Evolutionary conservation across 2,329 filamentous ascomycete genomes (phyloP).

Genomic region (Claviceps arundinis): DNA sequence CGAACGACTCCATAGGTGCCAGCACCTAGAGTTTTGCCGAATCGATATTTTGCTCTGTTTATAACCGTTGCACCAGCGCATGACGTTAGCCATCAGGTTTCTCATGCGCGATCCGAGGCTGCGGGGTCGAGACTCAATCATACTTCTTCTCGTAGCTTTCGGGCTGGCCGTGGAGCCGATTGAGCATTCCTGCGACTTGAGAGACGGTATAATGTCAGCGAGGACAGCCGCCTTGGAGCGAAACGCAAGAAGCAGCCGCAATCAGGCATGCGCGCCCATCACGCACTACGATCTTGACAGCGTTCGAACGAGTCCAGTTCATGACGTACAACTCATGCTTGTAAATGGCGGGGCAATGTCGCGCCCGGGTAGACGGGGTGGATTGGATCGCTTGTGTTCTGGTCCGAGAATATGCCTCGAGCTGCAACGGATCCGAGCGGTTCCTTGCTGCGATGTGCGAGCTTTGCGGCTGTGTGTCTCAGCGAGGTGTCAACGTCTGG

Average conservation of each 20-base stretch:
- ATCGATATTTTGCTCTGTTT: conserved; percentile 73
- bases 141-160: conserved; percentile 99
- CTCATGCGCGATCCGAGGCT: conserved; percentile 13
- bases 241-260: neutral
- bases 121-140: conserved; percentile 6
- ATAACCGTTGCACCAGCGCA: conserved; percentile 4
- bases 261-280: neutral
- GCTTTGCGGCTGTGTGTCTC: neutral
- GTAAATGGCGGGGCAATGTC: conserved; percentile 15
- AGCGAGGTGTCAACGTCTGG: neutral
- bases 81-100: conserved; percentile 2
- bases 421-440: neutral
- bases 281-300: neutral
- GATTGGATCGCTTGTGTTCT: neutral
- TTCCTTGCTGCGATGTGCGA: neutral
- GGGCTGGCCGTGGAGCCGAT: conserved; percentile 90
- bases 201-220: conserved; percentile 1
- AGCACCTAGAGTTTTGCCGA: conserved; percentile 86
- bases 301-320: neutral
- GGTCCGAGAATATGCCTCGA: neutral
- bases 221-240: neutral
- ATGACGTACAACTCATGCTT: conserved; percentile 21
- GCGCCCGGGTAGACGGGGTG: neutral
- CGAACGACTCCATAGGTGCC: conserved; percentile 97
- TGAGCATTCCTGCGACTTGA: conserved; percentile 77